Evolutionary conservation across 352 stramenopile genomes (phyloP).

Genomic region (Phytophthora capsici): DNA sequence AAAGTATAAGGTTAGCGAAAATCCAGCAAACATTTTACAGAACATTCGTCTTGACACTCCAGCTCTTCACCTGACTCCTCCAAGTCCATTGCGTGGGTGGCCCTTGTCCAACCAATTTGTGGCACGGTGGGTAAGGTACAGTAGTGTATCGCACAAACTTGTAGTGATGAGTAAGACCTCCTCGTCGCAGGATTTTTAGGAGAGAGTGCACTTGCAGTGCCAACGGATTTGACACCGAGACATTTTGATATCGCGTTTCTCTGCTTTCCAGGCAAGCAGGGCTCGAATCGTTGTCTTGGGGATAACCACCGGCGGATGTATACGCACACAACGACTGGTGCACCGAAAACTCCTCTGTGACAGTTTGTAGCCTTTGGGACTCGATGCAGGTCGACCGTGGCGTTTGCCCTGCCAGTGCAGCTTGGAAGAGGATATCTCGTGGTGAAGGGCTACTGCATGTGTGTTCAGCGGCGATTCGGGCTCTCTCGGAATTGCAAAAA

Average conservation of each 20-base stretch:
- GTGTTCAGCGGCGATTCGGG: background rate
- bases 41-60: conserved; percentile 5
- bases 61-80: conserved; percentile 1
- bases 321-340: conserved; percentile 1
- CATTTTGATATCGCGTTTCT: conserved; percentile 33
- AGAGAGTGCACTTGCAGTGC: conserved; percentile 16
- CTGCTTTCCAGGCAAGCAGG: conserved; percentile 7
- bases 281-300: conserved; percentile 1
- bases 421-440: no score
- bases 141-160: conserved; percentile 28
- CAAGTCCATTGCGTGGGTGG: background rate
- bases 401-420: no score
- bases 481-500: conserved; percentile 23
- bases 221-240: conserved; percentile 31
- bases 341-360: background rate
- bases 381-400: background rate
- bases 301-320: conserved; percentile 15
- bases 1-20: background rate
- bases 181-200: conserved; percentile 26
- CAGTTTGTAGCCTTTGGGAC: no score
- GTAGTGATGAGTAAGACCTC: conserved; percentile 4
- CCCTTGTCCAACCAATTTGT: conserved; percentile 13
- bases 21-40: conserved; percentile 34
- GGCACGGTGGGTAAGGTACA: background rate
- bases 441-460: no score